Percentiles rank a stretch among this genome's conserved stretches.
Evolutionary conservation across 1,284 basidiomycete genomes (phyloP).

Genomic region (Vanrija pseudolonga): DNA sequence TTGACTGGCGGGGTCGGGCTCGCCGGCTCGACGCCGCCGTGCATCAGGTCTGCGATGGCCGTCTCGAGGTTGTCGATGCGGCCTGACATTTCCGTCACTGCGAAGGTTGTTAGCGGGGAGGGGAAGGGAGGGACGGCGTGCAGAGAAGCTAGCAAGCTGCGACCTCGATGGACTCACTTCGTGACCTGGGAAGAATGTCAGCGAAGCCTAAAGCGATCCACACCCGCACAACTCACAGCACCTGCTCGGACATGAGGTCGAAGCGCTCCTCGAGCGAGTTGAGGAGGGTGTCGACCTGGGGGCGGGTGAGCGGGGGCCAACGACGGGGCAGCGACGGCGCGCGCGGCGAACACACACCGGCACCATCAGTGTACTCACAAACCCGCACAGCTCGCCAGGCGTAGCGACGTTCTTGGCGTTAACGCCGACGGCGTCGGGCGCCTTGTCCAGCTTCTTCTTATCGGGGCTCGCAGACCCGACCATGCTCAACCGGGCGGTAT

Average conservation of each 20-base stretch:
- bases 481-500: no score
- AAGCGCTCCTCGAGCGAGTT: conserved; percentile 43
- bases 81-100: conserved; percentile 47
- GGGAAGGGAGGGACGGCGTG: neutral
- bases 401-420: conserved; percentile 38
- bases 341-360: neutral
- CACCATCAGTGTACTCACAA: conserved; percentile 30
- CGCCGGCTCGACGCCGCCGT: conserved; percentile 23
- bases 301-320: neutral
- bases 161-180: conserved; percentile 24
- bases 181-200: conserved; percentile 19
- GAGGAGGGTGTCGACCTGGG: conserved; percentile 45
- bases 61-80: conserved; percentile 48
- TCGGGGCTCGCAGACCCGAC: no score
- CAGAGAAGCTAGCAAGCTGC: no score
- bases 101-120: conserved; percentile 2
- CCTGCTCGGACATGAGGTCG: conserved; percentile 47
- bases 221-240: conserved; percentile 35
- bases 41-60: conserved; percentile 44
- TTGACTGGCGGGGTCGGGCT: conserved; percentile 6
- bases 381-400: conserved; percentile 44
- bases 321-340: neutral
- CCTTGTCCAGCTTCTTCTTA: no score
- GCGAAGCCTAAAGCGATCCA: neutral
- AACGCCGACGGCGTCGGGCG: neutral